Evolutionary conservation across 2,329 filamentous ascomycete species (phyloP), one percentile per base, ranked within the genome.

Genomic region (Botrytis cinerea): DNA sequence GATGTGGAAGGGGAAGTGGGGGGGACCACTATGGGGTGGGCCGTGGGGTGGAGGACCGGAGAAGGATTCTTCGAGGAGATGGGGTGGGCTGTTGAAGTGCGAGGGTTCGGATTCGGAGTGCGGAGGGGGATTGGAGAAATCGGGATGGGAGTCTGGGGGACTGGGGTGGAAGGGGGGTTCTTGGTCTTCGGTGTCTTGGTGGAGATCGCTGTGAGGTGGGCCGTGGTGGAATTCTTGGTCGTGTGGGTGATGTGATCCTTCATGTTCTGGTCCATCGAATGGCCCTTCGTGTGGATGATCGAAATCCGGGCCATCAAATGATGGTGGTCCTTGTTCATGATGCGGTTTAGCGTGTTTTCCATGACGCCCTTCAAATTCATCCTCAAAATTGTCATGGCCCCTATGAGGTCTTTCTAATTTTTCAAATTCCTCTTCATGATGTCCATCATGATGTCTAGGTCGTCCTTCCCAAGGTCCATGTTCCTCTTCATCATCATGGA

Each of bases 1-100:
- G 32, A 78, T 63, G 51, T 75, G 73, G 18, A 78, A 57, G 28
- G 62, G 72, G 64, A 54, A 64, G 32, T 20, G 51, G 1, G 67
- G 68, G 18, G 40, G 60, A 1, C 7, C 9, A 7, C 62, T 70
- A 35, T 73, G 72, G 51, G 71, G 64, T 18, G 51, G 46, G 2
- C 46, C 48, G 4, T 68, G 32, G 14, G 62, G 61, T 32, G 61
- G 64, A 2, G 45, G 64, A 18, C 64, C 32, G 7, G 35, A 2
- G 32, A 60, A 60, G 3, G n/a, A 10, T 25, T 46, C 20, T 60
- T 35, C 57, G 16, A 51, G 28, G 28, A 7, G 18, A 18, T 60
- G 32, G 25, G 45, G 61, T 46, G 38, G 38, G 16, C 4, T 3
- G 28, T 45, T 1, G 14, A 60, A 46, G 51, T 14, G 18, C 4